A percentile compares a stretch with the other conserved stretches of the same genome.
phyloP scores from a whole-genome alignment of 371 early-diverging fungal genomes.

The Mortierella sp. region DNA sequence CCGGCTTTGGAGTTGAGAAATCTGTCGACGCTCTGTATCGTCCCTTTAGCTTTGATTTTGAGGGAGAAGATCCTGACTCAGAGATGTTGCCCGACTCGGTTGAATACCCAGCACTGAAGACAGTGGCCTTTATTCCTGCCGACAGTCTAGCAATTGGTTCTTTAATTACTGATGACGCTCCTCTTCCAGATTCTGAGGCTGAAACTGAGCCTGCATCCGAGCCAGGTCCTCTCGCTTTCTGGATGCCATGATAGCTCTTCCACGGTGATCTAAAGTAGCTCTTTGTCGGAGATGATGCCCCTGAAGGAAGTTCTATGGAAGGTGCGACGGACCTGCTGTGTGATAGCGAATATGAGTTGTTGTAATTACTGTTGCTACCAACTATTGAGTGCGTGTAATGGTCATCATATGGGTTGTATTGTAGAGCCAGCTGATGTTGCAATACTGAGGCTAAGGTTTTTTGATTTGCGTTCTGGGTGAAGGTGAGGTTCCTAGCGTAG shows the following conservation, averaged over 20 bases:
- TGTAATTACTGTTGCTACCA: slow-evolving; percentile 20
- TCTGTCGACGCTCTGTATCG: slow-evolving; percentile 20
- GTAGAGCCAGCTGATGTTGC: slow-evolving; percentile 6
- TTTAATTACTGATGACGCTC: slow-evolving; percentile 38
- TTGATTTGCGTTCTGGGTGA: slow-evolving; percentile 45
- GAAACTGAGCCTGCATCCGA: slow-evolving; percentile 51
- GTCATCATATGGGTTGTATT: slow-evolving; percentile 7
- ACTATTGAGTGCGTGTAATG: slow-evolving; percentile 1
- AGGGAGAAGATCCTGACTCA: slow-evolving; percentile 30
- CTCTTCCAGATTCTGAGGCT: slow-evolving; percentile 50
- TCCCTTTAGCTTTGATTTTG: slow-evolving; percentile 14
- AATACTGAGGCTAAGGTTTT: slow-evolving; percentile 43
- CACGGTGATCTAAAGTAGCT: slow-evolving; percentile 55
- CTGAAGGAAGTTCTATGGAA: slow-evolving; percentile 39
- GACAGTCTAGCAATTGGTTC: slow-evolving; percentile 53
- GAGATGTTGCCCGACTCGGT: slow-evolving; percentile 35
- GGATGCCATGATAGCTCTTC: slow-evolving; percentile 43
- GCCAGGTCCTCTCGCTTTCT: slow-evolving; percentile 40
- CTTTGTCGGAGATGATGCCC: slow-evolving; percentile 47
- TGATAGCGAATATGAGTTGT: neutral
- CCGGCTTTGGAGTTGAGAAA: neutral
- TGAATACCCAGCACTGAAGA: slow-evolving; percentile 29
- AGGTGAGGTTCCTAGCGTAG: slow-evolving; percentile 50
- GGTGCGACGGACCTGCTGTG: slow-evolving; percentile 37
- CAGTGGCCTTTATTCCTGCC: slow-evolving; percentile 48